Evolutionary conservation across 1,284 basidiomycete species (phyloP).

Genomic region (Leccinum fallax): DNA sequence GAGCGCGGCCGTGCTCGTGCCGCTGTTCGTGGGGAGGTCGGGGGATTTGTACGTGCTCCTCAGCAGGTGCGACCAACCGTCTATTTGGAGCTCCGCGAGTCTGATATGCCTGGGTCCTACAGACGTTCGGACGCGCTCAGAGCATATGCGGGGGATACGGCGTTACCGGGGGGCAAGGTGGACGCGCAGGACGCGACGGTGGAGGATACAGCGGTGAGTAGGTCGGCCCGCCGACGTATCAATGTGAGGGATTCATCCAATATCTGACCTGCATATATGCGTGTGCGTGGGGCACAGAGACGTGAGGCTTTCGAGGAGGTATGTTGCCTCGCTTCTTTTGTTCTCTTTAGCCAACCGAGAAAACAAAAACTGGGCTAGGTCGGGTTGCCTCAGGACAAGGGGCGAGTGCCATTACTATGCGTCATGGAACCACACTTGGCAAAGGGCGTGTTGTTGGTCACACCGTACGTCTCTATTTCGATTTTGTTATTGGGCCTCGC

Average conservation of each 20-base stretch:
- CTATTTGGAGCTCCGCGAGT: background rate
- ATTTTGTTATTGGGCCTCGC: background rate
- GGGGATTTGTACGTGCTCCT: slow-evolving; percentile 84
- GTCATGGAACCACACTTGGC: slow-evolving; percentile 77
- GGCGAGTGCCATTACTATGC: slow-evolving; percentile 72
- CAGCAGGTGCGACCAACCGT: slow-evolving; percentile 54
- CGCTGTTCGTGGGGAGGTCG: slow-evolving; percentile 77
- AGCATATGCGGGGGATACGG: slow-evolving; percentile 82
- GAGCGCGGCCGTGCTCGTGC: slow-evolving; percentile 74
- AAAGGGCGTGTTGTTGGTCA: slow-evolving; percentile 72
- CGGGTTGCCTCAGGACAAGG: slow-evolving; percentile 71
- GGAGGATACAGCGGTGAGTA: slow-evolving; percentile 79
- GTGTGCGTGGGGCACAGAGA: slow-evolving; percentile 45
- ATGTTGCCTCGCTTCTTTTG: background rate
- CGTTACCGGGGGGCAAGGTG: slow-evolving; percentile 80
- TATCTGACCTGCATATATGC: background rate
- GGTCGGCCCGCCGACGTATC: background rate
- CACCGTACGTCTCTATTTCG: slow-evolving; percentile 59
- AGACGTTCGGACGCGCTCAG: slow-evolving; percentile 74
- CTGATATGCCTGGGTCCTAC: background rate
- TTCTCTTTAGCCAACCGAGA: background rate
- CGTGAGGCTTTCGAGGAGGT: slow-evolving; percentile 78
- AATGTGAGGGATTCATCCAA: background rate
- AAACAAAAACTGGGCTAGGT: slow-evolving; percentile 51
- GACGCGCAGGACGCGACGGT: slow-evolving; percentile 66